These are phyloP conservation scores for Viola odorata DNA, from an alignment of 345 rosid species.

Conservation along the genomic window DNA sequence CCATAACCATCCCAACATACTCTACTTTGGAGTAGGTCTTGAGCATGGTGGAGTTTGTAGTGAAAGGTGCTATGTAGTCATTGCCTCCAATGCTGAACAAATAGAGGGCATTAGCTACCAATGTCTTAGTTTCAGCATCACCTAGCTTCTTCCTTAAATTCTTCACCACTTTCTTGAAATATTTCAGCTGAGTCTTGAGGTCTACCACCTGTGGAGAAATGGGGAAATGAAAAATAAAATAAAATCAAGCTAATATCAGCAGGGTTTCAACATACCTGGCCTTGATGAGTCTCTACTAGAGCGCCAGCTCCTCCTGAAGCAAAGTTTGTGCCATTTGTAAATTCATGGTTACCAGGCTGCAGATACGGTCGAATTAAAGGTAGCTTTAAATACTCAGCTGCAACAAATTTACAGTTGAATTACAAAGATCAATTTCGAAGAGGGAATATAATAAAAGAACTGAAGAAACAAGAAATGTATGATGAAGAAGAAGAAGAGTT, in stretches of 20 bases:
- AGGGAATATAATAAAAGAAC: too few relatives aligned
- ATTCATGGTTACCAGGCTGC: slow-evolving; percentile 24
- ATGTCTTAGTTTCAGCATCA: slow-evolving; percentile 16
- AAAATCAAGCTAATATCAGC: too few relatives aligned
- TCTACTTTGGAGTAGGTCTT: slow-evolving; percentile 18
- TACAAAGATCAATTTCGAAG: too few relatives aligned
- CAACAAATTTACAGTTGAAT: background rate
- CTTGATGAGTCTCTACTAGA: slow-evolving; percentile 33
- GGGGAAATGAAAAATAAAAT: background rate
- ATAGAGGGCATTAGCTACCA: slow-evolving; percentile 39
- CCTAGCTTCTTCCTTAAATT: slow-evolving; percentile 32
- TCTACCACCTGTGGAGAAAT: slow-evolving; percentile 31
- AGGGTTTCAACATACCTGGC: slow-evolving; percentile 20
- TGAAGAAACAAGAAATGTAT: background rate
- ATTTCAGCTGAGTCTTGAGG: slow-evolving; percentile 29
- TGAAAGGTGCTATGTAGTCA: slow-evolving; percentile 18
- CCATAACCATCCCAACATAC: slow-evolving; percentile 23
- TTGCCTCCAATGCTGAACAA: slow-evolving; percentile 36
- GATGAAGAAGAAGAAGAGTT: background rate
- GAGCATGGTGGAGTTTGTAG: slow-evolving; percentile 16
- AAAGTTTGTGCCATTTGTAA: slow-evolving; percentile 37
- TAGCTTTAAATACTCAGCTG: slow-evolving; percentile 41
- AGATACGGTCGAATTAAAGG: slow-evolving; percentile 46
- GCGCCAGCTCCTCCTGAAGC: slow-evolving; percentile 53
- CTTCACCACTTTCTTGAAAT: slow-evolving; percentile 30